Conservation (phyloP, 2,329 filamentous ascomycete genomes). For the Aspergillus bombycis region DNA sequence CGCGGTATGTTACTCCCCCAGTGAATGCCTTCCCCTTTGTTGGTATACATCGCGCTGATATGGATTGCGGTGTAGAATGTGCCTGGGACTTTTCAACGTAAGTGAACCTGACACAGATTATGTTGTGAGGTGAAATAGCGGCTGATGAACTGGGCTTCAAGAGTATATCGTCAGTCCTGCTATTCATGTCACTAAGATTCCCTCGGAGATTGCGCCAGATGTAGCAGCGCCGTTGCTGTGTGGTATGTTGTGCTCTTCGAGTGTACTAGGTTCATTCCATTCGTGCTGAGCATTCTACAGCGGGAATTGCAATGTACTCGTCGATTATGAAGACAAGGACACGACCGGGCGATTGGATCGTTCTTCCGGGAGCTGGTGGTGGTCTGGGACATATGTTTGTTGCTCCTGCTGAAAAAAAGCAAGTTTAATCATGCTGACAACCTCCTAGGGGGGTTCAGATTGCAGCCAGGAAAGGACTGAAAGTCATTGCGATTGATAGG, state of each 20-base stretch:
- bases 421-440: not conserved
- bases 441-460: conserved; percentile 41
- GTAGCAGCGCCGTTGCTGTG: conserved; percentile 42
- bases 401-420: not conserved
- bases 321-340: conserved; percentile 43
- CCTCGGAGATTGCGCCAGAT: conserved; percentile 34
- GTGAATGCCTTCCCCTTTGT: not conserved
- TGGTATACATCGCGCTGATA: not conserved
- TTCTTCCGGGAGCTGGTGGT: conserved; percentile 41
- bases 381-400: conserved; percentile 44
- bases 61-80: conserved; percentile 32
- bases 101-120: not conserved
- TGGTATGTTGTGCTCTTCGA: conserved; percentile 26
- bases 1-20: conserved; percentile 27
- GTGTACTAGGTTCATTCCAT: not conserved
- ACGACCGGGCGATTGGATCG: conserved; percentile 39
- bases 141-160: conserved; percentile 7
- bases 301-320: conserved; percentile 45
- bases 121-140: not conserved
- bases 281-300: conserved; percentile 17
- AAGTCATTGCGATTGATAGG: conserved; percentile 44
- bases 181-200: conserved; percentile 40
- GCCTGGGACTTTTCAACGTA: conserved; percentile 43
- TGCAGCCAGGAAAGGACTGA: conserved; percentile 38
- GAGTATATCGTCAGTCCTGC: conserved; percentile 42